Evolutionary conservation across 208 protist species (phyloP).

Genomic region (Leishmania amazonensis): DNA sequence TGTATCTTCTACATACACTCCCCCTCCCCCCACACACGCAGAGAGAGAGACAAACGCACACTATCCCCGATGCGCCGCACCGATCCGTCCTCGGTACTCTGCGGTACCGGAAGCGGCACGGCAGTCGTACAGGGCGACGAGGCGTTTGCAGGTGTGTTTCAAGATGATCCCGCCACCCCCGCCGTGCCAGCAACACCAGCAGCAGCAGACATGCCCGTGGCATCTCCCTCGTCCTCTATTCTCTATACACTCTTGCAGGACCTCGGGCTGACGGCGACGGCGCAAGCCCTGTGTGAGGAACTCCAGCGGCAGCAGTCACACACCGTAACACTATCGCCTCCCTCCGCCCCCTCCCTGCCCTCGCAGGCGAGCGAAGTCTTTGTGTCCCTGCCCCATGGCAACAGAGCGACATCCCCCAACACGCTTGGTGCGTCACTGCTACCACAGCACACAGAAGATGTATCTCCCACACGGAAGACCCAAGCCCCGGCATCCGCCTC

Average conservation of each 20-base stretch:
- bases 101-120: neutral
- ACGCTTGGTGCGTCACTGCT: neutral
- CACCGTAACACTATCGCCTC: neutral
- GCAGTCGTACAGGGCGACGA: neutral
- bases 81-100: neutral
- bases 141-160: neutral
- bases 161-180: neutral
- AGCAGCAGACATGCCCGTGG: neutral
- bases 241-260: constrained; percentile 51
- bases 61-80: neutral
- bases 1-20: neutral
- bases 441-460: neutral
- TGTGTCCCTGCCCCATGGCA: neutral
- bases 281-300: constrained; percentile 50
- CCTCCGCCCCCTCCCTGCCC: constrained; percentile 8
- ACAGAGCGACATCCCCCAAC: constrained; percentile 1
- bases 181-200: neutral
- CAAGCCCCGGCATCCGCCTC: neutral
- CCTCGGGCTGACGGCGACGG: constrained; percentile 57
- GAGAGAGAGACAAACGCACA: no score
- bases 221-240: constrained; percentile 19
- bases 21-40: no score
- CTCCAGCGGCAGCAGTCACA: constrained; percentile 24
- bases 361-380: constrained; percentile 10
- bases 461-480: neutral